Base-by-base conservation (phyloP, 306 rosid genomes). In the Cucurbita moschata region DNA sequence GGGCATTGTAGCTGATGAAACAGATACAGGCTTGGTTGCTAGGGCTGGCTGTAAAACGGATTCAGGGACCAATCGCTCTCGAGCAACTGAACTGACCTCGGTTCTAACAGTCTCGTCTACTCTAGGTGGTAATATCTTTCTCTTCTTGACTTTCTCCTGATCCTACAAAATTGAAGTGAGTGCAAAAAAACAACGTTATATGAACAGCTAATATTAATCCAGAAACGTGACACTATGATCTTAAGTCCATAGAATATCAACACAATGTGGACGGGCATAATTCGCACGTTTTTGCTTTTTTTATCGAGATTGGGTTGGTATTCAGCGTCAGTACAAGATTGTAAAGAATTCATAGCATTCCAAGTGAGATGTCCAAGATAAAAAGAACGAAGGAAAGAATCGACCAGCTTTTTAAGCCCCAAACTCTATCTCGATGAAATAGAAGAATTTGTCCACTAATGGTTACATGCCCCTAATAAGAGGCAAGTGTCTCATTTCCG, bases 131-230 rank as follows among this genome's bases (percentile, higher is more conserved):
- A 87, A 74, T 83, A 86, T 79, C 80, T 85, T 95, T 81, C 84
- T 91, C 89, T 90, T 89, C 87, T 76, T 91, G 2, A 95, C 69
- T 83, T 86, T 91, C 66, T 91, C 97, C 68, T 84, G 90, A 64
- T 87, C 96, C 97, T 89, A 78, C 38, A 73, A 76, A 67, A 72
- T 60, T 64, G 73, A 80, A 46, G 39, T 69, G 44, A 14, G 72
- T 19, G 37, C 43, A 44, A 8, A 60, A 43, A 72, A 10, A 19
- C 13, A 54, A 16, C 5, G 4, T 60, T 35, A 74, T 9, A 47
- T 13, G 73, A 35, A 65, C 60, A 37, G 44, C 59, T 21, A 47
- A 69, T 30, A 70, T 70, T 4, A 30, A 70, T 50, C 59, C 57
- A 50, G 30, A 68, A 69, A 70, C 6, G n/a, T 26, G 35, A 47